phyloP scores from a whole-genome alignment of 2,329 filamentous ascomycete species.

The Dactylellina leptospora region DNA sequence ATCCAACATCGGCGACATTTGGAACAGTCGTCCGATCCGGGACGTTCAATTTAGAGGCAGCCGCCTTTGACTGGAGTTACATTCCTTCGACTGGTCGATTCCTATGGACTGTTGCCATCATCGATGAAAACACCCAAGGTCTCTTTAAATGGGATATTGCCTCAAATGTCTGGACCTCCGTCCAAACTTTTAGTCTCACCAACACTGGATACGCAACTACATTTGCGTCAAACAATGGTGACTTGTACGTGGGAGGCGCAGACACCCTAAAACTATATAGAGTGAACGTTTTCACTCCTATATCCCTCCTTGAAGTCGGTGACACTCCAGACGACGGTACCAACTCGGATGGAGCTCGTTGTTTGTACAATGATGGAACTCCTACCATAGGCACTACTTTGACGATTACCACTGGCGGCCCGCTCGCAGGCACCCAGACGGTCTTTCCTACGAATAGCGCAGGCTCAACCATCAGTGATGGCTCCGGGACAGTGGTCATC shows the following conservation, averaged over 20 bases:
- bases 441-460: background rate
- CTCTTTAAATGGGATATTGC: constrained; percentile 3
- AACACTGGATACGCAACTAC: background rate
- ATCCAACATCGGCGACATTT: background rate
- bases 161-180: background rate
- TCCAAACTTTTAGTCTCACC: background rate
- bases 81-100: constrained; percentile 7
- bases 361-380: background rate
- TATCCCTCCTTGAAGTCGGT: background rate
- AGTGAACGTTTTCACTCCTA: background rate
- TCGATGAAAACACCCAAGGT: background rate
- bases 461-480: background rate
- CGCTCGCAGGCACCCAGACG: background rate
- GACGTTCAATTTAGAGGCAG: background rate
- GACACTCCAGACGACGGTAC: background rate
- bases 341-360: background rate
- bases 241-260: background rate
- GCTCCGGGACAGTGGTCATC: background rate
- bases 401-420: background rate
- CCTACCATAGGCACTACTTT: background rate
- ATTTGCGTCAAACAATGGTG: background rate
- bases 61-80: background rate
- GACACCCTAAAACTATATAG: background rate
- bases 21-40: background rate
- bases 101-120: background rate